Percentiles rank a stretch among this genome's conserved stretches.
These are phyloP conservation scores for Schoenoplectus triqueter DNA, from an alignment of 202 grass and related monocot genomes.

Conservation along the genomic window DNA sequence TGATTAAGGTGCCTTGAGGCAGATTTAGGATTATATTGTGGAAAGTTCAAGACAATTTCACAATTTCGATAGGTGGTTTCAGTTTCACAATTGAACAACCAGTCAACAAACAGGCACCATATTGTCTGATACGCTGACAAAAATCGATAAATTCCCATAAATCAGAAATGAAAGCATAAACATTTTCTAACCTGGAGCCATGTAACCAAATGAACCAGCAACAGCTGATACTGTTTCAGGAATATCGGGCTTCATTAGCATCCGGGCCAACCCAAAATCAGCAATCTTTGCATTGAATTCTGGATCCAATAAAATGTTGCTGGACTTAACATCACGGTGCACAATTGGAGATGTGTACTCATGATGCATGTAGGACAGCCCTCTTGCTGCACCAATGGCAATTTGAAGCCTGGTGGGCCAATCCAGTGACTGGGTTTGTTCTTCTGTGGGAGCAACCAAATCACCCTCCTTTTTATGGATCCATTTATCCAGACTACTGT, in stretches of 20 bases:
- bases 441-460: neutral
- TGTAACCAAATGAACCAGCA: conserved; percentile 81
- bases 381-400: conserved; percentile 62
- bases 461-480: conserved; percentile 42
- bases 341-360: conserved; percentile 67
- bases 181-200: conserved; percentile 69
- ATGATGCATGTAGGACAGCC: conserved; percentile 86
- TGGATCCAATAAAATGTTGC: conserved; percentile 79
- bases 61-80: neutral
- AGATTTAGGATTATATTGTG: conserved; percentile 25
- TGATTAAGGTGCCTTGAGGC: neutral
- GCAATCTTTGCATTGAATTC: conserved; percentile 69
- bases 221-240: conserved; percentile 59
- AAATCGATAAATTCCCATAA: neutral
- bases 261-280: conserved; percentile 77
- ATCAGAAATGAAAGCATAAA: neutral
- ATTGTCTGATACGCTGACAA: neutral
- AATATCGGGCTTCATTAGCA: conserved; percentile 53
- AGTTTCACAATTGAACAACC: neutral
- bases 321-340: conserved; percentile 80
- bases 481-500: conserved; percentile 72
- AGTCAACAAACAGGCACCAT: neutral
- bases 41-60: neutral
- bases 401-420: conserved; percentile 68
- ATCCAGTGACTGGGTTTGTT: conserved; percentile 46